These are phyloP conservation scores for Fusarium sp. DNA, from an alignment of 2,329 filamentous ascomycete genomes.

Conservation along the genomic window DNA sequence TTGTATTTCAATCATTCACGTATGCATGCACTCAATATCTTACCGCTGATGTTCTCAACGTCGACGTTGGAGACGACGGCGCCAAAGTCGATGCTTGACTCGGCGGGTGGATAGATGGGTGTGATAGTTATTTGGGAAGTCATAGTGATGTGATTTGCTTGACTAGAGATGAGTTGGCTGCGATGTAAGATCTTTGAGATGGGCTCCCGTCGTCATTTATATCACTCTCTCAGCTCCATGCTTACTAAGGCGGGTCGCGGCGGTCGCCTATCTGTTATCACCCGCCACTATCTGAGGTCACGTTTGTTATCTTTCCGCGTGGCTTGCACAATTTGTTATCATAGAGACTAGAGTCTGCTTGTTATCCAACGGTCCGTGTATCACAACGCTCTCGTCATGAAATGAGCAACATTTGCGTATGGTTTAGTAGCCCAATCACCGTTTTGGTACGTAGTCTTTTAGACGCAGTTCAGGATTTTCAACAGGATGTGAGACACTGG, in stretches of 20 bases:
- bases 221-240: background rate
- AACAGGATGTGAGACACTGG: no score
- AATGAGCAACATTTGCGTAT: no score
- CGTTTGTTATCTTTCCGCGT: slow-evolving; percentile 5
- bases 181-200: background rate
- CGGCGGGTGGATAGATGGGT: slow-evolving; percentile 54
- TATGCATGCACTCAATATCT: slow-evolving; percentile 44
- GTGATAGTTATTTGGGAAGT: slow-evolving; percentile 52
- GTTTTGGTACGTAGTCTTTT: no score
- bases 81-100: slow-evolving; percentile 69
- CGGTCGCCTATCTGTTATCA: slow-evolving; percentile 40
- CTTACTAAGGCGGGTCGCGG: slow-evolving; percentile 22
- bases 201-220: slow-evolving; percentile 26
- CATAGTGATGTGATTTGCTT: slow-evolving; percentile 27
- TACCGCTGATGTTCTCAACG: slow-evolving; percentile 73
- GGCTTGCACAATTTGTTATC: background rate
- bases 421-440: no score
- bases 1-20: slow-evolving; percentile 19
- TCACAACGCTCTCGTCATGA: no score
- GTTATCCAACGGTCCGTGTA: background rate
- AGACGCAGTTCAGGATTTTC: no score
- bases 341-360: background rate
- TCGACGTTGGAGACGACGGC: slow-evolving; percentile 70
- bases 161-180: no score
- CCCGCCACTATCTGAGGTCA: background rate